phyloP scores from a whole-genome alignment of 192 early-diverging fungal species.

The Funneliformis mosseae region DNA sequence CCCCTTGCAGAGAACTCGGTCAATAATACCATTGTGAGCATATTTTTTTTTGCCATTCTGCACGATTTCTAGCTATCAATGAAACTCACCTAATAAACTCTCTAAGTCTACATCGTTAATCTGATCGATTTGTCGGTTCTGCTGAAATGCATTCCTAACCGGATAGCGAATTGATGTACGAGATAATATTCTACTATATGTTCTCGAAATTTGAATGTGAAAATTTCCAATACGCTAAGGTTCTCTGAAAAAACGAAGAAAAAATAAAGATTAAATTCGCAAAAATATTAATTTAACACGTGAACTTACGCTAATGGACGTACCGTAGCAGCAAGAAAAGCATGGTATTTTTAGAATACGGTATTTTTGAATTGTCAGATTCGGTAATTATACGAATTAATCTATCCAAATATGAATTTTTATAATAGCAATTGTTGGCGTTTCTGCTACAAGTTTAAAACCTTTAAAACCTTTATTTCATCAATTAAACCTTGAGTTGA shows the following conservation, averaged over 20 bases:
- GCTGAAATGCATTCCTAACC: background rate
- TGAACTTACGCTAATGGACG: background rate
- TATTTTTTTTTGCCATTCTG: background rate
- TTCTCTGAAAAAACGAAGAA: background rate
- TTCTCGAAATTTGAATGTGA: background rate
- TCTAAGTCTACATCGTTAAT: background rate
- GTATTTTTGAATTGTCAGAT: background rate
- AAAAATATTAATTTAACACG: background rate
- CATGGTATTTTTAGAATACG: background rate
- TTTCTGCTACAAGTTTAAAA: background rate
- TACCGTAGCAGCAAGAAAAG: constrained; percentile 10
- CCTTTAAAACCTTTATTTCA: background rate
- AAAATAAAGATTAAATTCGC: background rate
- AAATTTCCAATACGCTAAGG: constrained; percentile 1
- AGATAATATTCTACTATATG: background rate
- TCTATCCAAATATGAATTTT: background rate
- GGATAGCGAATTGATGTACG: background rate
- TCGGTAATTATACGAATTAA: background rate
- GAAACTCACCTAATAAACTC: background rate
- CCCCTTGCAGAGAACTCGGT: background rate
- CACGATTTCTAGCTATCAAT: background rate
- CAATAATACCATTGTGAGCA: background rate
- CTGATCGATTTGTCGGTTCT: background rate
- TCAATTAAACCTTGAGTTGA: background rate
- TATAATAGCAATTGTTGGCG: too few relatives aligned